phyloP scores from a whole-genome alignment of 2,329 filamentous ascomycete genomes.

The Penicillium sumatraense region DNA sequence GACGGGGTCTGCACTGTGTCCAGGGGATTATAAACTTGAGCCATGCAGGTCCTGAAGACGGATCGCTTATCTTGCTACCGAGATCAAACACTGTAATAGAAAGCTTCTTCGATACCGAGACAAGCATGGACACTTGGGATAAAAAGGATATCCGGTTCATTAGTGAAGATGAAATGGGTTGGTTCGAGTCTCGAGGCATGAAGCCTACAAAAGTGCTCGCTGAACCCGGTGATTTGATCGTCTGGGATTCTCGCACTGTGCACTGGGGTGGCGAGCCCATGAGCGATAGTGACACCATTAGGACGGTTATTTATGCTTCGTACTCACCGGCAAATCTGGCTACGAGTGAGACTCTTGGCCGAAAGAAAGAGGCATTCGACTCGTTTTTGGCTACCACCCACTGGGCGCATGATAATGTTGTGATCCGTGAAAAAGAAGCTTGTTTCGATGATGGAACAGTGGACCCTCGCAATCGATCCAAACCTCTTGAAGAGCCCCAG shows the following conservation, averaged over 20 bases:
- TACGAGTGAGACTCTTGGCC: conserved; percentile 7
- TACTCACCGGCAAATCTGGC: conserved; percentile 21
- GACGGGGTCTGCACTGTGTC: conserved; percentile 33
- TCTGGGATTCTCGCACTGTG: conserved; percentile 45
- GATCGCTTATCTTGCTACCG: conserved; percentile 21
- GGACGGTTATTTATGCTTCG: conserved; percentile 28
- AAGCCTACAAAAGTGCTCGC: conserved; percentile 42
- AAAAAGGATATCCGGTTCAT: conserved; percentile 28
- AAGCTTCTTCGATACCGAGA: conserved; percentile 37
- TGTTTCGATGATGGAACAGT: conserved; percentile 15
- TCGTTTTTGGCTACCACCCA: conserved; percentile 21
- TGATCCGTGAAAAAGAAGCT: conserved; percentile 11
- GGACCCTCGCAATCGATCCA: conserved; percentile 15
- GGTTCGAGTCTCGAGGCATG: conserved; percentile 33
- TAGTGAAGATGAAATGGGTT: conserved; percentile 31
- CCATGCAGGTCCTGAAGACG: conserved; percentile 25
- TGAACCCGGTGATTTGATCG: conserved; percentile 50
- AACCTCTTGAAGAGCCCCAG: conserved; percentile 17
- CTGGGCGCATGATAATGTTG: conserved; percentile 25
- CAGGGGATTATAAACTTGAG: conserved; percentile 27
- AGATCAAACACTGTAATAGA: conserved; percentile 30
- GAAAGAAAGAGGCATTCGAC: conserved; percentile 20
- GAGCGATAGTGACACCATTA: conserved; percentile 19
- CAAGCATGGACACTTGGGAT: conserved; percentile 18
- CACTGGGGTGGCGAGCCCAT: conserved; percentile 28